These are phyloP conservation scores for Nakazawaea populi DNA, from an alignment of 805 yeast genomes.

Conservation along the genomic window DNA sequence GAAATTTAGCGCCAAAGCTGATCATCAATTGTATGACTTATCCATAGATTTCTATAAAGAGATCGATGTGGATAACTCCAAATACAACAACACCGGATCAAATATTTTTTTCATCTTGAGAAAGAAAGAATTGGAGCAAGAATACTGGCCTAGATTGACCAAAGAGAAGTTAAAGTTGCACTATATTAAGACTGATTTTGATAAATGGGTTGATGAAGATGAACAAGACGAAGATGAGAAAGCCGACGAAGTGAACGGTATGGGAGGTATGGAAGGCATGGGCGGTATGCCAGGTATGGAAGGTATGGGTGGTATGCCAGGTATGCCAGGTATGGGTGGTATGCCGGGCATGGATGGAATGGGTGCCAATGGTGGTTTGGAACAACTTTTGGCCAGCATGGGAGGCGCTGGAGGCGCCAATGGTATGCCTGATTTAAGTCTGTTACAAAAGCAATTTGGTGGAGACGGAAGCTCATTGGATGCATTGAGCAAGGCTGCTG, in stretches of 20 bases:
- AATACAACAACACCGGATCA: conserved; percentile 54
- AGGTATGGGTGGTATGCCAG: conserved; percentile 29
- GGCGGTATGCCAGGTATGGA: conserved; percentile 29
- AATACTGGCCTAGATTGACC: conserved; percentile 94
- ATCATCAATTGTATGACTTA: conserved; percentile 54
- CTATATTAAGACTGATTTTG: conserved; percentile 89
- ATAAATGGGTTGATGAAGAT: conserved; percentile 98
- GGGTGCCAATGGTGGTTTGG: conserved; percentile 21
- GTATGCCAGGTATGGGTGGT: conserved; percentile 21
- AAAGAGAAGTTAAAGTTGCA: conserved; percentile 78
- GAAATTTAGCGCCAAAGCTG: conserved; percentile 42
- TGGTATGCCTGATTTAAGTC: conserved; percentile 10
- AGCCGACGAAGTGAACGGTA: conserved; percentile 27
- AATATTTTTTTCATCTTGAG: conserved; percentile 58
- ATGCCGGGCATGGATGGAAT: conserved; percentile 20
- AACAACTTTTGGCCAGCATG: conserved; percentile 25
- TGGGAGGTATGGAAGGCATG: conserved; percentile 25
- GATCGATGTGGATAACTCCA: conserved; percentile 61
- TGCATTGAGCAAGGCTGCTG: conserved; percentile 3
- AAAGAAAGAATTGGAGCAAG: conserved; percentile 63
- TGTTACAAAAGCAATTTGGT: conserved; percentile 2
- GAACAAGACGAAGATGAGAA: conserved; percentile 78
- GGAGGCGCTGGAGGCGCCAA: conserved; percentile 25
- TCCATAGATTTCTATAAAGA: conserved; percentile 71
- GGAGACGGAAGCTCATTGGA: conserved; percentile 1